phyloP scores from a whole-genome alignment of 2,329 filamentous ascomycete genomes.

The Neonectria ditissima region DNA sequence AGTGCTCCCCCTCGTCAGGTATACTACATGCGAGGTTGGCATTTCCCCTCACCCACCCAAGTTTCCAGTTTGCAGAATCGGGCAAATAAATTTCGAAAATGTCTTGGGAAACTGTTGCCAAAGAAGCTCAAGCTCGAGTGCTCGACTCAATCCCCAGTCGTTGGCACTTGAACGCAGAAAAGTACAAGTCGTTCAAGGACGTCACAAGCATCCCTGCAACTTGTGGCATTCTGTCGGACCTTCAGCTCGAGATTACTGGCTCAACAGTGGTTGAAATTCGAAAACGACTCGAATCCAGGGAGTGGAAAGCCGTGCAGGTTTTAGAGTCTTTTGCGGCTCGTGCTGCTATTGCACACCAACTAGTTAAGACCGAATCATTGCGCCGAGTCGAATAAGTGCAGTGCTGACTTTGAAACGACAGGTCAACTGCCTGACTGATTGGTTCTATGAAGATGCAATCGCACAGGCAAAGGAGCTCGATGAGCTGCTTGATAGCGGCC shows the following conservation, averaged over 20 bases:
- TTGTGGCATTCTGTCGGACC: too few species aligned
- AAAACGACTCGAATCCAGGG: too few species aligned
- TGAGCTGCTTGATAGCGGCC: neutral
- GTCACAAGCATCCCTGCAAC: slow-evolving; percentile 18
- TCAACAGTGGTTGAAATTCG: too few species aligned
- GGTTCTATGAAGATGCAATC: slow-evolving; percentile 28
- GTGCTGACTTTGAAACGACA: neutral
- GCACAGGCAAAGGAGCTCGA: slow-evolving; percentile 23
- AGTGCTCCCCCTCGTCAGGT: too few species aligned
- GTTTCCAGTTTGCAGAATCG: too few species aligned
- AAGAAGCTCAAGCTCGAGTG: too few species aligned
- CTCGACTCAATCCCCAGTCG: too few species aligned
- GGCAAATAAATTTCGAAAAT: too few species aligned
- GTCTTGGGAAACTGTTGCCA: too few species aligned
- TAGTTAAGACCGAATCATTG: slow-evolving; percentile 6
- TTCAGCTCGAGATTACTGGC: too few species aligned
- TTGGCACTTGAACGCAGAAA: slow-evolving; percentile 1
- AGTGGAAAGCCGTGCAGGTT: slow-evolving; percentile 16
- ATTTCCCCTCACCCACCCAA: too few species aligned
- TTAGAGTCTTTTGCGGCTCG: slow-evolving; percentile 21
- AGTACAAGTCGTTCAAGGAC: neutral
- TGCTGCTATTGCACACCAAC: slow-evolving; percentile 28
- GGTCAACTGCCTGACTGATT: slow-evolving; percentile 31
- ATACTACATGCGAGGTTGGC: too few species aligned
- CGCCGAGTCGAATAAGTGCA: neutral